Base-by-base conservation (phyloP, 495 filamentous ascomycete genomes). In the Trichocladium antarcticum region DNA sequence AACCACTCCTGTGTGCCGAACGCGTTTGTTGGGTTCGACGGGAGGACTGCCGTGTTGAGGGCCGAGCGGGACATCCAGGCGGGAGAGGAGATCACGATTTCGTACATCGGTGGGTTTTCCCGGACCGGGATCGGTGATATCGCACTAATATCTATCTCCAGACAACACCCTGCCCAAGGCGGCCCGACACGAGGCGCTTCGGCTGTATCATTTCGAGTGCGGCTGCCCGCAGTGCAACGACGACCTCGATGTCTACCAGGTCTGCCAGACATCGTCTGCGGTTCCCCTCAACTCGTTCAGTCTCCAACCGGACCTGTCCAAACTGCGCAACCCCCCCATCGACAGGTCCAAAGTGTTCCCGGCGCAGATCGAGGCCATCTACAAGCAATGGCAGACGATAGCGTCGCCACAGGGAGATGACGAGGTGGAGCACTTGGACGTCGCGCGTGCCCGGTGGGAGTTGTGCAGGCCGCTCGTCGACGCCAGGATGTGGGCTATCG, bases 1-100 rank as follows among this genome's bases (percentile, higher is more conserved):
- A 77, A 78, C 47, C 75, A 78, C 51, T 76, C 74, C 1, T 78
- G 75, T 39, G 53, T 67, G 6, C 74, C 74, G 9, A 78, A 74
- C 42, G 73, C 74, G 0, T 66, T 64, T 31, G 63, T 78, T 21
- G 57, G 62, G 21, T 75, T 75, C 37, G 49, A 68, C 34, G 68
- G 67, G 20, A 57, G 72, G n/a, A 61, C 49, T 1, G 66, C 70
- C 3, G 49, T 65, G 19, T 53, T 78, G 17, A 59, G 65, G 24
- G 69, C 73, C 0, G 55, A 61, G 15, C 51, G 41, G 24, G 49
- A 58, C 9, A 73, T 78, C 9, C 54, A 67, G 15, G 55, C 62
- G 38, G 71, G 67, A 5, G 71, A 76, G 24, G 68, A 75, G 56
- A 63, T 78, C 20, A 60, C 64, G 34, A 73, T 77, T 16, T 72